Evolutionary conservation across 371 early-diverging fungal genomes (phyloP).

Genomic region (Mortierella sp.): DNA sequence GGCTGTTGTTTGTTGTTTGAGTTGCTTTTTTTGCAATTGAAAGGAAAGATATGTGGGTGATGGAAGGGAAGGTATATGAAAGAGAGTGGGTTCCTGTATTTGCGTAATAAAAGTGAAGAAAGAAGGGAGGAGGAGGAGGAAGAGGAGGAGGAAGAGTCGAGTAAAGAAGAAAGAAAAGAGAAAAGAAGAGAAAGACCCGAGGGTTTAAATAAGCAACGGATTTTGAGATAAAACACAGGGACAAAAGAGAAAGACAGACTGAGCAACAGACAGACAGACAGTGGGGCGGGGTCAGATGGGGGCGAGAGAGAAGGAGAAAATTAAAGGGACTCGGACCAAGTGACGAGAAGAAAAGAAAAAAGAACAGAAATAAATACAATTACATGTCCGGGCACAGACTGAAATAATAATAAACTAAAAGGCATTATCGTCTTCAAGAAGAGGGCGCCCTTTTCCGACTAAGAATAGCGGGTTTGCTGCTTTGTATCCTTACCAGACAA

Average conservation of each 20-base stretch:
- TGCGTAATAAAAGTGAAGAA: not conserved
- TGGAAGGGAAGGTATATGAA: not conserved
- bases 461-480: not conserved
- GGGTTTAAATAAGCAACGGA: not conserved
- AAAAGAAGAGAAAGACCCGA: not conserved
- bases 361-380: not conserved
- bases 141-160: constrained; percentile 11
- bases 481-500: not conserved
- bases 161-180: constrained; percentile 3
- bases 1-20: not conserved
- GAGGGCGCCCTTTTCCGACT: not conserved
- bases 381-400: not conserved
- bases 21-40: not conserved
- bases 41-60: not conserved
- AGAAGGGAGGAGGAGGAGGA: not conserved
- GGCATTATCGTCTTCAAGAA: not conserved
- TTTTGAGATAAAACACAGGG: not conserved
- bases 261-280: not conserved
- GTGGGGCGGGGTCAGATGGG: not conserved
- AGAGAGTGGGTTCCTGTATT: not conserved
- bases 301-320: not conserved
- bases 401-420: not conserved
- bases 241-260: too few species aligned
- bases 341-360: not conserved
- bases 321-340: not conserved